Evolutionary conservation across 2,329 filamentous ascomycete genomes (phyloP).

Genomic region (Neoascochyta sp.): DNA sequence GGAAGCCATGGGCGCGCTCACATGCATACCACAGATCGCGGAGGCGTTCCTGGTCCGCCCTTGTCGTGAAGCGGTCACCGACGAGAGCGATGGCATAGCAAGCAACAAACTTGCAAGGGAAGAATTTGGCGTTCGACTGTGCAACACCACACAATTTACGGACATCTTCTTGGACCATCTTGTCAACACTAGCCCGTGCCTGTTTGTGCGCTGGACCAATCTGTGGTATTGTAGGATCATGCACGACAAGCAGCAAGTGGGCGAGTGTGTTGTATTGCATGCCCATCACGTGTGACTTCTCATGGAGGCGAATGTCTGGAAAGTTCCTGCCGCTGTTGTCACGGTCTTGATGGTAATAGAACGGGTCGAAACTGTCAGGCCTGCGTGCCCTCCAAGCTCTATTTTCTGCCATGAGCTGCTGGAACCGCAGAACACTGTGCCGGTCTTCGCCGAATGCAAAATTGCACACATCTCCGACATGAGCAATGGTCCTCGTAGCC

Average conservation of each 20-base stretch:
- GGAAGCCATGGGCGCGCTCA: constrained; percentile 34
- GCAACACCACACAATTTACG: constrained; percentile 36
- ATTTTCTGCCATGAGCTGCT: constrained; percentile 35
- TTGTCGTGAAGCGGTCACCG: constrained; percentile 31
- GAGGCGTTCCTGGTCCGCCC: constrained; percentile 31
- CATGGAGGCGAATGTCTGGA: constrained; percentile 35
- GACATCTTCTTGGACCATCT: constrained; percentile 33
- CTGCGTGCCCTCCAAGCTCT: constrained; percentile 29
- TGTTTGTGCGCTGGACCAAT: constrained; percentile 34
- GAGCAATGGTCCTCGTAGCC: constrained; percentile 43
- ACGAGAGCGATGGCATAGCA: constrained; percentile 36
- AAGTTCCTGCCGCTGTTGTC: constrained; percentile 33
- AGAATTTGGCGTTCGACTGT: constrained; percentile 31
- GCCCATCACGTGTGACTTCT: constrained; percentile 34
- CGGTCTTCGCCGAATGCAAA: constrained; percentile 36
- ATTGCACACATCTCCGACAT: constrained; percentile 37
- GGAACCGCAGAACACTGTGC: constrained; percentile 28
- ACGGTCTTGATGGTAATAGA: constrained; percentile 31
- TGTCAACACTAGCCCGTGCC: constrained; percentile 30
- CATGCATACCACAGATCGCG: constrained; percentile 30
- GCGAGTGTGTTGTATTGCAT: constrained; percentile 36
- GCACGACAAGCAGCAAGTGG: constrained; percentile 35
- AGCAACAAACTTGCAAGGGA: constrained; percentile 36
- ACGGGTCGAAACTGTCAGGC: constrained; percentile 36
- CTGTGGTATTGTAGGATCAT: constrained; percentile 38